Base-by-base conservation (phyloP, 129 eudicot genomes). In the Lonicera japonica region DNA sequence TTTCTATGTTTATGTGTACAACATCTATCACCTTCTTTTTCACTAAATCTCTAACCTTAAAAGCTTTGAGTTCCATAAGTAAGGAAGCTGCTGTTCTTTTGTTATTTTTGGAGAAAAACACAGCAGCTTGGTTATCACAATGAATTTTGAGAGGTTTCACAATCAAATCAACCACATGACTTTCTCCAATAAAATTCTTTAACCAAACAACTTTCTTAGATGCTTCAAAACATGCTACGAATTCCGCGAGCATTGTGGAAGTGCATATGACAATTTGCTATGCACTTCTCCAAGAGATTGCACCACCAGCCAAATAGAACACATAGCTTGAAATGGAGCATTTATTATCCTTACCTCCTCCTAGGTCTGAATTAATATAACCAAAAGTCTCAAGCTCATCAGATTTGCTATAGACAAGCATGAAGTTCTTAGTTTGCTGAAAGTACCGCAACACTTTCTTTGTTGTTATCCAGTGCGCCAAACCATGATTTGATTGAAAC, bases 261-360 rank as follows among this genome's bases (percentile, higher is more conserved):
- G 23, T 16, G 3, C 4, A 16, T 11, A 56, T 39, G 5, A 39
- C 11, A 11, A 11, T 4, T 11, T 39, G 45, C n/a, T n/a, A n/a
- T n/a, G n/a, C n/a, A n/a, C n/a, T n/a, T n/a, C n/a, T n/a, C n/a
- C n/a, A n/a, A n/a, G 63, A 58, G 3, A 58, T 58, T 1, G 63
- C 63, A 10, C 63, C 63, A 5, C 63, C 11, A 58, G 63, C 41
- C 10, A 43, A 16, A 4, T 45, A 8, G n/a, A 64, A 64, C 1
- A 64, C 29, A 45, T 64, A 64, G 2, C 68, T 39, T 8, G n/a
- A 64, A 17, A 19, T 64, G 39, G 57, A 64, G 22, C 47, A 45
- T 18, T 39, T 20, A 15, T 8, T 2, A 19, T 64, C 68, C 19
- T 17, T 11, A 47, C 56, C 10, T 16, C 57, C 68, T 10, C 9